Base-by-base conservation (phyloP, 1,284 basidiomycete species). In the Testicularia cyperi region DNA sequence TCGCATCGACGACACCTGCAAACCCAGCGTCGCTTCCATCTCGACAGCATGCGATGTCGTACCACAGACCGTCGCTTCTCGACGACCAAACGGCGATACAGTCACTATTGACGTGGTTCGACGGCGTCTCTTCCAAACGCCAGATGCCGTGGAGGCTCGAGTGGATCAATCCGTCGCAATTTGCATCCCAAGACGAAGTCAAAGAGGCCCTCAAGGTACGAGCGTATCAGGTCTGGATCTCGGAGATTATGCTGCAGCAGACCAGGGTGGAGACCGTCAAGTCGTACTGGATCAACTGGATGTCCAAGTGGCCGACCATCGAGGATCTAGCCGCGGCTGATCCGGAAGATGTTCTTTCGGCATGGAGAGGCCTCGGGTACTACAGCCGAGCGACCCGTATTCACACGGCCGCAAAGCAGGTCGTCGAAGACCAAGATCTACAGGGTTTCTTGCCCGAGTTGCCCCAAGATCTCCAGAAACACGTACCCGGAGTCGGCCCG, bases 191-290 rank as follows among this genome's bases (percentile, higher is more conserved):
- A 5, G 78, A 78, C 7, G 73, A 84, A 56, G 79, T 77, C 31
- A 57, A 70, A 0, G 81, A 83, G 25, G 83, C 82, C 31, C 39
- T 67, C 51, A 53, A 55, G 38, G 37, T 38, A 18, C 44, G 58
- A 16, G 47, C 74, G 13, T 75, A 49, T 28, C 54, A 90, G 85
- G 87, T 89, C 10, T 89, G 87, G 86, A 81, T 95, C 32, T 89
- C 87, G 10, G 91, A 96, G 77, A 87, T 96, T 58, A 97, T 97
- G 94, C 82, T 96, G 6, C 94, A 98, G 75, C 94, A 98, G 77
- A 97, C 94, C 0, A 91, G 61, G 12, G 72, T 74, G n/a, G 55
- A 60, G 32, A 74, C 70, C 3, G 70, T 77, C 38, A 66, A 65
- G 21, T 37, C 38, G 10, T 74, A 71, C 44, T 77, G 60, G 60